Conservation (phyloP, 805 yeast species). For the Candida qinlingensis region DNA sequence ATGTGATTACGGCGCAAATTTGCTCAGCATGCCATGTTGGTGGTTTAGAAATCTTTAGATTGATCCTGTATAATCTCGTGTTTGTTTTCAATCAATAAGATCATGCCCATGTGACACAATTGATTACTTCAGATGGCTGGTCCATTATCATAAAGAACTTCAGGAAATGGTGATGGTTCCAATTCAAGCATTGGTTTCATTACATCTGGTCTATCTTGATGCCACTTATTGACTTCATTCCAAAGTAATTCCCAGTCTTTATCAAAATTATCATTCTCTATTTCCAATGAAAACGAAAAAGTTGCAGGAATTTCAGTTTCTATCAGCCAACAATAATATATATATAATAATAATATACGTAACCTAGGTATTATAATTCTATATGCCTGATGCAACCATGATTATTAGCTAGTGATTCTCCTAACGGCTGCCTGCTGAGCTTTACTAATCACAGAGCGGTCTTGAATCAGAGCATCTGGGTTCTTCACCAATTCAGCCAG, state of each 20-base stretch:
- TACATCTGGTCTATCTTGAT: slow-evolving; percentile 28
- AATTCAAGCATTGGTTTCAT: slow-evolving; percentile 31
- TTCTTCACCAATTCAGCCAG: slow-evolving; percentile 19
- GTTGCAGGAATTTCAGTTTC: no score
- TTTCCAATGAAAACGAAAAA: no score
- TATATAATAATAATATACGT: no score
- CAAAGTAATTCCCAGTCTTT: slow-evolving; percentile 35
- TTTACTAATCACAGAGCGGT: slow-evolving; percentile 1
- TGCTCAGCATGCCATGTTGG: slow-evolving; percentile 24
- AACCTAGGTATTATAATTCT: no score
- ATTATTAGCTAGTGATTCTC: slow-evolving; percentile 4
- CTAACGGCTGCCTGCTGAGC: slow-evolving; percentile 26
- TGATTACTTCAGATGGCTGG: slow-evolving; percentile 35
- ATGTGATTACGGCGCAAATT: slow-evolving; percentile 18
- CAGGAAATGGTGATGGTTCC: slow-evolving; percentile 33
- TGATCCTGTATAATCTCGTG: slow-evolving; percentile 31
- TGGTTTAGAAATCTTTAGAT: slow-evolving; percentile 14
- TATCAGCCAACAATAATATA: no score
- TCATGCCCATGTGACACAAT: slow-evolving; percentile 34
- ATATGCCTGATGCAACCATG: no score
- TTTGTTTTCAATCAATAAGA: slow-evolving; percentile 34
- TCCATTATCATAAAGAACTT: slow-evolving; percentile 30
- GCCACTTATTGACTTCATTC: slow-evolving; percentile 37
- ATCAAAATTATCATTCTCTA: slow-evolving; percentile 26
- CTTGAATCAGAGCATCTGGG: slow-evolving; percentile 2